Percentiles rank a stretch among this genome's conserved stretches.
Evolutionary conservation across 345 rosid genomes (phyloP).

Genomic region (Salix arbutifolia): DNA sequence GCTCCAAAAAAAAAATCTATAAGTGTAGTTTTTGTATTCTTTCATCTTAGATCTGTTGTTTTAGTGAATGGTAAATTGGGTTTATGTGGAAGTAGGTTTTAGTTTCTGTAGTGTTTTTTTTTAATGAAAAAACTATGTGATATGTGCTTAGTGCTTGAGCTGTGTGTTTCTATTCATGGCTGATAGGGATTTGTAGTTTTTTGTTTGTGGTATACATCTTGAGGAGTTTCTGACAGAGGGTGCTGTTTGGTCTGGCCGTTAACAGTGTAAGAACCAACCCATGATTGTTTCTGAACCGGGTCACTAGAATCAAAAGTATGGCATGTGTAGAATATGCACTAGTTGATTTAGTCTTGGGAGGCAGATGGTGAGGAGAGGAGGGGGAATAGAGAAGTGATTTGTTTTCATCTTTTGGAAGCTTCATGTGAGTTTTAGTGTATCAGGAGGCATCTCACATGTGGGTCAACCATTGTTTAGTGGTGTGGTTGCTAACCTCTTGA

Average conservation of each 20-base stretch:
- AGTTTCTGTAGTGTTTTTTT: not conserved
- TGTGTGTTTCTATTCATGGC: not conserved
- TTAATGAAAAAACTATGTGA: not conserved
- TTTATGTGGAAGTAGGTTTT: not conserved
- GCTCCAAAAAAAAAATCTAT: not conserved
- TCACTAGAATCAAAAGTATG: not conserved
- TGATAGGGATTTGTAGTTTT: not conserved
- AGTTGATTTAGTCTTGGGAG: not conserved
- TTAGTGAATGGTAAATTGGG: not conserved
- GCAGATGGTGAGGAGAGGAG: not conserved
- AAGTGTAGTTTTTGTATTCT: not conserved
- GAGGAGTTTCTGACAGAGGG: not conserved
- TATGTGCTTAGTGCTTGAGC: not conserved
- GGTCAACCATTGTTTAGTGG: no score
- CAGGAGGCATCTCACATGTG: no score
- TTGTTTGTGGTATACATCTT: not conserved
- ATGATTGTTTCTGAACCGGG: not conserved
- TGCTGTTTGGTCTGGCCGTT: not conserved
- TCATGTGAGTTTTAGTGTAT: no score
- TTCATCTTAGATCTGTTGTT: constrained; percentile 3
- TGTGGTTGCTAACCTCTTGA: no score
- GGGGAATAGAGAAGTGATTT: not conserved
- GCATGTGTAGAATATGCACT: not conserved
- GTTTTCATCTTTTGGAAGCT: no score
- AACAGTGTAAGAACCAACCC: not conserved